These are phyloP conservation scores for Xylariales sp. DNA, from an alignment of 2,329 filamentous ascomycete genomes.

Conservation along the genomic window DNA sequence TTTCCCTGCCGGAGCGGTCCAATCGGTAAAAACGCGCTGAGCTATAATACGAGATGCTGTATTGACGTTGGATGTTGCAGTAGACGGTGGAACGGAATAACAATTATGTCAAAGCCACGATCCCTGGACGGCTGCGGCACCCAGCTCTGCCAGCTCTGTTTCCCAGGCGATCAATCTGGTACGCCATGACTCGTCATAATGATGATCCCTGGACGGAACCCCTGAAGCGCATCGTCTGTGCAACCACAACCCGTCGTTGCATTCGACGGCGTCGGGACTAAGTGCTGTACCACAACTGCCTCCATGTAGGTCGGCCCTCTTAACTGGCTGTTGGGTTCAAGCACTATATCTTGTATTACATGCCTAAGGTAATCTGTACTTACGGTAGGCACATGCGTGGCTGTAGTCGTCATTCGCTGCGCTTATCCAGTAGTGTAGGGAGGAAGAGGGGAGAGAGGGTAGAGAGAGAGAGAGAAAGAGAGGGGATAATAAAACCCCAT, in stretches of 20 bases:
- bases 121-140: conserved; percentile 19
- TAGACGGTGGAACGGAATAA: conserved; percentile 10
- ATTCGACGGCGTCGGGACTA: conserved; percentile 16
- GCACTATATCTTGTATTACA: conserved; percentile 20
- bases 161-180: conserved; percentile 30
- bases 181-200: conserved; percentile 15
- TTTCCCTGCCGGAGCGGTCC: conserved; percentile 1
- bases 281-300: neutral
- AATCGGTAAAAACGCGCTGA: conserved; percentile 26
- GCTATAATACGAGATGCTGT: conserved; percentile 28
- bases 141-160: neutral
- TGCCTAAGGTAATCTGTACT: neutral
- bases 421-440: conserved; percentile 2
- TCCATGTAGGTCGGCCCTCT: conserved; percentile 15
- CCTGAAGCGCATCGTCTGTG: conserved; percentile 34
- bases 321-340: conserved; percentile 19
- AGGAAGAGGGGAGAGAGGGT: neutral
- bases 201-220: conserved; percentile 30
- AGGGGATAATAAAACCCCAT: conserved; percentile 6
- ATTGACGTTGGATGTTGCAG: neutral
- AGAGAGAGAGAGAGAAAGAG: too few species aligned
- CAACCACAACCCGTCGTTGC: conserved; percentile 28
- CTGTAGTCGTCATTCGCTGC: conserved; percentile 20
- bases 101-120: conserved; percentile 19
- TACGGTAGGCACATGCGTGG: conserved; percentile 11